phyloP scores from a whole-genome alignment of 257 asterid genomes.

The Solanum microdontum region DNA sequence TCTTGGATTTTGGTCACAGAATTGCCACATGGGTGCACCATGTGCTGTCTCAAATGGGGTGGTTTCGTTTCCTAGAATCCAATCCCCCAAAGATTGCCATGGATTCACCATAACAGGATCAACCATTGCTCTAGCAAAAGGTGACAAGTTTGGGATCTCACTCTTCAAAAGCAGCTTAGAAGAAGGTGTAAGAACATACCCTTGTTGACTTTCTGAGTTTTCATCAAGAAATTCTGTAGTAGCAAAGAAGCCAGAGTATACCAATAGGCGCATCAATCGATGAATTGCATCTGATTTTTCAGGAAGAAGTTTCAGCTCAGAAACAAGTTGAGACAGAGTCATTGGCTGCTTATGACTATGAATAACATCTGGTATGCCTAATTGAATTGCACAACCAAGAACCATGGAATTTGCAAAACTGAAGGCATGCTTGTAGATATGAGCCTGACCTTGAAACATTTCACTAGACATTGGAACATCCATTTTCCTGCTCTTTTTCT shows the following conservation, averaged over 20 bases:
- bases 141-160: not conserved
- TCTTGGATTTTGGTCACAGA: not conserved
- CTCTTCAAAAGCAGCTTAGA: not conserved
- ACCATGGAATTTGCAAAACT: constrained; percentile 14
- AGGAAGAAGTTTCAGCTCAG: not conserved
- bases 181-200: constrained; percentile 13
- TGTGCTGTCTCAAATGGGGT: constrained; percentile 8
- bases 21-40: constrained; percentile 3
- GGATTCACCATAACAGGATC: not conserved
- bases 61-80: constrained; percentile 7
- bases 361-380: constrained; percentile 10
- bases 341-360: constrained; percentile 16
- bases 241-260: constrained; percentile 8
- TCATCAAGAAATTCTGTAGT: not conserved
- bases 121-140: not conserved
- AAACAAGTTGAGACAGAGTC: not conserved
- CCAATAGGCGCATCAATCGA: constrained; percentile 12
- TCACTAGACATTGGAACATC: constrained; percentile 1
- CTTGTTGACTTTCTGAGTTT: not conserved
- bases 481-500: not conserved
- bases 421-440: constrained; percentile 7
- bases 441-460: constrained; percentile 9
- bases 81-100: constrained; percentile 5
- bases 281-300: constrained; percentile 2
- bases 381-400: constrained; percentile 9